Percentiles rank a stretch among this genome's conserved stretches.
phyloP scores from a whole-genome alignment of 805 yeast genomes.

The Candida maris region DNA sequence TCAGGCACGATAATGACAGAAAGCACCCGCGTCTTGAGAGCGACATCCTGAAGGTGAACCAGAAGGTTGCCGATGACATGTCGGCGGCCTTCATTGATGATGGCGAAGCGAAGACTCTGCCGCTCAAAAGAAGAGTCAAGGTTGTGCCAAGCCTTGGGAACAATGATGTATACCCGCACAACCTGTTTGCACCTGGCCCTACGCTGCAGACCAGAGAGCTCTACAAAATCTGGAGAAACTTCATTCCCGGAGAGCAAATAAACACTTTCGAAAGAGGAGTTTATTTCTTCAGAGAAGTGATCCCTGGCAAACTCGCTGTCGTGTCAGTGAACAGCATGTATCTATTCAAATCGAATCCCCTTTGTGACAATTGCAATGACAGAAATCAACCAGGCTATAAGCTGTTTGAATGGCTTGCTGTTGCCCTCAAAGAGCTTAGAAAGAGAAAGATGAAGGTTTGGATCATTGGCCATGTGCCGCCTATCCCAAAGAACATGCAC shows the following conservation, averaged over 20 bases:
- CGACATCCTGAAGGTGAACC: slow-evolving; percentile 68
- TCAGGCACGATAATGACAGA: slow-evolving; percentile 81
- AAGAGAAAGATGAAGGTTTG: slow-evolving; percentile 76
- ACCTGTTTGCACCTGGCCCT: slow-evolving; percentile 81
- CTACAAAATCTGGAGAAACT: slow-evolving; percentile 67
- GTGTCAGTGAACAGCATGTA: slow-evolving; percentile 76
- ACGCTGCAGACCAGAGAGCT: slow-evolving; percentile 81
- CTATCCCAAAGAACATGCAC: slow-evolving; percentile 74
- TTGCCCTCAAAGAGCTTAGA: slow-evolving; percentile 68
- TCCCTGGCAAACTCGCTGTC: slow-evolving; percentile 75
- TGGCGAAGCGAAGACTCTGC: slow-evolving; percentile 30
- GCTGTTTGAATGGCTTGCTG: slow-evolving; percentile 73
- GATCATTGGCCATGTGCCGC: slow-evolving; percentile 88
- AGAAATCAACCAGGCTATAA: slow-evolving; percentile 78
- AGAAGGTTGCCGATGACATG: slow-evolving; percentile 50
- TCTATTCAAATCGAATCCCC: slow-evolving; percentile 70
- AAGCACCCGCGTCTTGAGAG: slow-evolving; percentile 66
- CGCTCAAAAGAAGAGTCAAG: slow-evolving; percentile 30
- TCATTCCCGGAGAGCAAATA: slow-evolving; percentile 73
- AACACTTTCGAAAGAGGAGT: slow-evolving; percentile 74
- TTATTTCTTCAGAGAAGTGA: slow-evolving; percentile 70
- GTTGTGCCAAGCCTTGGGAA: slow-evolving; percentile 77
- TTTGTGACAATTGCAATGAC: slow-evolving; percentile 74
- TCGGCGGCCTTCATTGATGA: slow-evolving; percentile 49
- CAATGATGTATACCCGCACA: slow-evolving; percentile 88